These are phyloP conservation scores for Boeremia lycopersici DNA, from an alignment of 2,329 filamentous ascomycete genomes.

Conservation along the genomic window DNA sequence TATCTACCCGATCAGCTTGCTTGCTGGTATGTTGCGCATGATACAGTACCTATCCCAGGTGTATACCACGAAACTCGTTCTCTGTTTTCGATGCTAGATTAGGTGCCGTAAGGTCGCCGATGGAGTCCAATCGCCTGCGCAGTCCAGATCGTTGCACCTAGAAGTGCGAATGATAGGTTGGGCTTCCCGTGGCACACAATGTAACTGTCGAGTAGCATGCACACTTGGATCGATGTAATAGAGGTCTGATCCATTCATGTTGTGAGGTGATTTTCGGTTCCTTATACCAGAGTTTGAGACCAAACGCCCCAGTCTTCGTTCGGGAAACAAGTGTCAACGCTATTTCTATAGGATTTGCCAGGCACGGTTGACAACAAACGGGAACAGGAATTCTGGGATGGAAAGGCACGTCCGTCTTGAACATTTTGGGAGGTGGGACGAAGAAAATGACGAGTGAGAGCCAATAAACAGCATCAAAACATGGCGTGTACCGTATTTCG, in stretches of 20 bases:
- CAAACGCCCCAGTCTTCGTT: conserved; percentile 21
- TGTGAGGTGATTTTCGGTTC: conserved; percentile 45
- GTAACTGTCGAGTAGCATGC: conserved; percentile 50
- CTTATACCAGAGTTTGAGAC: conserved; percentile 26
- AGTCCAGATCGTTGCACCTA: conserved; percentile 48
- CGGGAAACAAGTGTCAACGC: conserved; percentile 5
- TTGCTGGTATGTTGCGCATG: not conserved
- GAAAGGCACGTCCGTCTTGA: conserved; percentile 42
- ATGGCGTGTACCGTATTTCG: no score
- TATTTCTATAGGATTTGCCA: conserved; percentile 33
- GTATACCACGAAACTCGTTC: conserved; percentile 53
- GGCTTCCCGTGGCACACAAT: conserved; percentile 53
- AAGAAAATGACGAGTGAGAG: conserved; percentile 53
- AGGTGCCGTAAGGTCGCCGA: conserved; percentile 33
- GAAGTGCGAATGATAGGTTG: conserved; percentile 47
- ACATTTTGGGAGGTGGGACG: conserved; percentile 42
- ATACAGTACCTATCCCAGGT: conserved; percentile 43
- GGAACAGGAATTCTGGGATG: conserved; percentile 47
- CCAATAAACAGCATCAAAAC: conserved; percentile 53
- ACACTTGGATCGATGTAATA: conserved; percentile 47
- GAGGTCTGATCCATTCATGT: conserved; percentile 52
- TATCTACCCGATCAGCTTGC: conserved; percentile 28
- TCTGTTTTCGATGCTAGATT: conserved; percentile 41
- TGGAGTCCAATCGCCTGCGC: conserved; percentile 47
- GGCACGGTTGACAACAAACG: conserved; percentile 48